A percentile compares a stretch with the other conserved stretches of the same genome.
These are phyloP conservation scores for Phytomonas francai DNA, from an alignment of 208 protist species.

Conservation along the genomic window DNA sequence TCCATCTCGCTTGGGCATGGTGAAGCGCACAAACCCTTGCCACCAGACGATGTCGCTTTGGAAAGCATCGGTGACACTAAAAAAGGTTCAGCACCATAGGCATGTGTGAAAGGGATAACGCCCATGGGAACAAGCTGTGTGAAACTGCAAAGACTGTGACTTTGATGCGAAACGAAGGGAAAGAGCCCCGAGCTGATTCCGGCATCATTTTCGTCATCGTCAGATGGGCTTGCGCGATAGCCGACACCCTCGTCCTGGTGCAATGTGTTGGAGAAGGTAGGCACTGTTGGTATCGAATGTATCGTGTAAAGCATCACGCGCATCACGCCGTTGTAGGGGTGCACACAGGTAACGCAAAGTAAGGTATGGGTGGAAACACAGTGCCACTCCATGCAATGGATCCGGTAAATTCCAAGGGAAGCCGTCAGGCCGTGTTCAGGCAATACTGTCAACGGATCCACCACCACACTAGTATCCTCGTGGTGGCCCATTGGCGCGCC, in stretches of 20 bases:
- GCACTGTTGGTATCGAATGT: conserved; percentile 31
- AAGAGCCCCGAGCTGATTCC: neutral
- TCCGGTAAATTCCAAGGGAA: conserved; percentile 38
- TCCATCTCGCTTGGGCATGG: neutral
- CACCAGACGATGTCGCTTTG: neutral
- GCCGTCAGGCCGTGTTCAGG: conserved; percentile 43
- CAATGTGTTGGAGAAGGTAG: conserved; percentile 30
- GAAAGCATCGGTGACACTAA: neutral
- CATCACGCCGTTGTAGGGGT: conserved; percentile 23
- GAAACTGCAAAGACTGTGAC: conserved; percentile 11
- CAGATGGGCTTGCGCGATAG: conserved; percentile 4
- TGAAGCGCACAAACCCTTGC: neutral
- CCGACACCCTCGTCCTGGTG: conserved; percentile 19
- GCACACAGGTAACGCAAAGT: conserved; percentile 62
- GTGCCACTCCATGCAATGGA: conserved; percentile 56
- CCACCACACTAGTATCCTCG: neutral
- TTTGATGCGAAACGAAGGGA: neutral
- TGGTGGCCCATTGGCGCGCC: neutral
- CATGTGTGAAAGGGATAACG: conserved; percentile 36
- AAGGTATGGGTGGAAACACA: conserved; percentile 50
- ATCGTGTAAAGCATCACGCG: conserved; percentile 63
- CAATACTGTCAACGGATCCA: conserved; percentile 17
- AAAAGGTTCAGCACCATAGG: neutral
- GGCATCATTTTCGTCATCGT: neutral
- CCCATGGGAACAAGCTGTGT: conserved; percentile 35